Evolutionary conservation across 2,329 filamentous ascomycete genomes (phyloP), one percentile per base, ranked within the genome.

Genomic region (Beauveria pseudobassiana): DNA sequence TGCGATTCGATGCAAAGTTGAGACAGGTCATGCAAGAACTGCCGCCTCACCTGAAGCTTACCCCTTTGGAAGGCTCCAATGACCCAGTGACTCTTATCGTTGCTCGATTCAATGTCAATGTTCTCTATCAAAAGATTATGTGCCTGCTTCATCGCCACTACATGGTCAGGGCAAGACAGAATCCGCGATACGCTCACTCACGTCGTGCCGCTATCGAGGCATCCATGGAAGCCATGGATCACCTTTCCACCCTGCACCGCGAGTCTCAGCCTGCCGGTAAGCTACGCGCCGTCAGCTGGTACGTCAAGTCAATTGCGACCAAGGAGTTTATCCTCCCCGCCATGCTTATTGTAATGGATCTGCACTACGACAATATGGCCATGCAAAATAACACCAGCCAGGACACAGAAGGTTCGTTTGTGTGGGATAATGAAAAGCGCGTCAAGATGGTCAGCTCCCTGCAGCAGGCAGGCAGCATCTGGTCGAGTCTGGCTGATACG

Each of bases 81-180:
- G 93, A 96, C 68, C 87, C 96, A 20, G 86, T 95, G 72, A 90
- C 91, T 28, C 83, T 95, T 63, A 87, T 97, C 62, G 88, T 96
- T 77, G 89, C 93, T 57, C 87, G 93, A 30, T 93, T 92, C 71
- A 89, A 89, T 62, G 78, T 97, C 38, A 90, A 95, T 64, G 87
- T 95, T 55, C 77, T 97, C 5, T 96, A 92, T 70, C 87, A 96
- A 65, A 96, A 96, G 75, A 89, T 92, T 20, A 82, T 96, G 68
- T 96, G 91, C 68, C 84, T 96, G 24, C 82, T 99, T 45, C 95
- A 99, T 73, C 84, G 92, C 56, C 92, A 92, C 65, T 97, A 95
- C 72, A 82, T 96, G 62, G 80, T 84, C n/a, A 84, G 87, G 63
- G 90, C 92, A 5, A 81, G 89, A 53, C 84, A 89, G 63, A 95